Evolutionary conservation across 1,284 basidiomycete species (phyloP).

Genomic region (Apiotrichum akiyoshidainum): DNA sequence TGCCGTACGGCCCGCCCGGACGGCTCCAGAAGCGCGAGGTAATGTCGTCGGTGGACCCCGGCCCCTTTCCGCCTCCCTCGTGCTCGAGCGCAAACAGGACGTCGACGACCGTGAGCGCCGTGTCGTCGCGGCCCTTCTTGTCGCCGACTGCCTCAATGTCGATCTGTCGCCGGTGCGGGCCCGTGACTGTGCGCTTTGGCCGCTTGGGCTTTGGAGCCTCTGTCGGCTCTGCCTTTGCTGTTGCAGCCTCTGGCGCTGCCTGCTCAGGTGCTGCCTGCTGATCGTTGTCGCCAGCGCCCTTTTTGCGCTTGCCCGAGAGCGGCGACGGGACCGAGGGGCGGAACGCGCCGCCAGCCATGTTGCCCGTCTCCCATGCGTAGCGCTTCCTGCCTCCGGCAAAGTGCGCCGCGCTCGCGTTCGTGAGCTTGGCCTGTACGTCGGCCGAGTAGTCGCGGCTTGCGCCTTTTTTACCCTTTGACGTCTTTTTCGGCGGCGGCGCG

Average conservation of each 20-base stretch:
- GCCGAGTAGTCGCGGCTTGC: constrained; percentile 28
- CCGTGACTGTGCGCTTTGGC: constrained; percentile 13
- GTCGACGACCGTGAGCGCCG: constrained; percentile 39
- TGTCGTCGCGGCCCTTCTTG: constrained; percentile 33
- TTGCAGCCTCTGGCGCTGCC: constrained; percentile 1
- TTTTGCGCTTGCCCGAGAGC: constrained; percentile 25
- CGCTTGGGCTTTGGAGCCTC: constrained; percentile 22
- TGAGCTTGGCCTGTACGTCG: constrained; percentile 41
- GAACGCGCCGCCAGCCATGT: constrained; percentile 8
- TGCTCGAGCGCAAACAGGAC: constrained; percentile 44
- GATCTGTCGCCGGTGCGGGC: constrained; percentile 15
- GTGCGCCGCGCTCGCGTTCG: constrained; percentile 36
- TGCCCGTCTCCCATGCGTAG: constrained; percentile 43
- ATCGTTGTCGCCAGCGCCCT: constrained; percentile 17
- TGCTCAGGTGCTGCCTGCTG: constrained; percentile 5
- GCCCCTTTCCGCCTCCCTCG: constrained; percentile 31
- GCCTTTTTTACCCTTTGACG: constrained; percentile 17
- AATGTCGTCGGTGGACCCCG: constrained; percentile 33
- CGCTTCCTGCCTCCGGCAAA: constrained; percentile 20
- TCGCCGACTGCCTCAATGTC: constrained; percentile 18
- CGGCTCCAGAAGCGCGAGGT: constrained; percentile 26
- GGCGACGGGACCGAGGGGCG: constrained; percentile 14
- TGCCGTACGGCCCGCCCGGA: constrained; percentile 34
- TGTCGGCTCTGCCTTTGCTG: constrained; percentile 10
- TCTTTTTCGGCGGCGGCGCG: constrained; percentile 14